Percentiles rank a stretch among this genome's conserved stretches.
phyloP scores from a whole-genome alignment of 306 rosid species.

The Hippophae gyantsensis region DNA sequence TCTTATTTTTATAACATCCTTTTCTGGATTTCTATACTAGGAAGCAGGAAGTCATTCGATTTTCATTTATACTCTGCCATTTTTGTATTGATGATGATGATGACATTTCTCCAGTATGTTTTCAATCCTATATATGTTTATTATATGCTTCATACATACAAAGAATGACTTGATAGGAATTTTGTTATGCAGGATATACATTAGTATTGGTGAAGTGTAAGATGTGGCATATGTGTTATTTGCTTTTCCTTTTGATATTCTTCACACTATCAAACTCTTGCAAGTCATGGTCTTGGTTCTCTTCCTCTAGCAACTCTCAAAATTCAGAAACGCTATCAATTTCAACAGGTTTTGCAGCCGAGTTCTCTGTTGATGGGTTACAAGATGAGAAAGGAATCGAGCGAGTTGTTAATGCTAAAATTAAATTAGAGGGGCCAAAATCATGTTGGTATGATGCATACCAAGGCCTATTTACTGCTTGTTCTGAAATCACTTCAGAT shows the following conservation, averaged over 20 bases:
- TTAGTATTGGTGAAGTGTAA: not conserved
- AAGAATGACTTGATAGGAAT: too few relatives aligned
- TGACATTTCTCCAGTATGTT: too few relatives aligned
- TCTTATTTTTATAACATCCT: too few relatives aligned
- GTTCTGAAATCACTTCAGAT: conserved; percentile 8
- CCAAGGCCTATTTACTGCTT: conserved; percentile 3
- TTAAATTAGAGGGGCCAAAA: conserved; percentile 2
- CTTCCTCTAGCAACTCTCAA: not conserved
- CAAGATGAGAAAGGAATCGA: conserved; percentile 6
- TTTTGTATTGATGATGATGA: too few relatives aligned
- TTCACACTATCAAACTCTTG: conserved; percentile 4
- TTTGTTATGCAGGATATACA: too few relatives aligned
- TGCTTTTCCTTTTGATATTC: conserved; percentile 1
- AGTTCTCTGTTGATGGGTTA: conserved; percentile 10
- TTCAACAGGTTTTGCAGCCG: not conserved
- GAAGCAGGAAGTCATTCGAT: too few relatives aligned
- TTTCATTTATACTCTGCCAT: too few relatives aligned
- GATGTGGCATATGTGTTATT: not conserved
- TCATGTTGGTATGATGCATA: conserved; percentile 19
- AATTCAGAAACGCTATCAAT: not conserved
- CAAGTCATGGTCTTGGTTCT: conserved; percentile 10
- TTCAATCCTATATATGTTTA: too few relatives aligned
- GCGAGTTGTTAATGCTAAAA: conserved; percentile 5
- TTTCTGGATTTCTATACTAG: too few relatives aligned
- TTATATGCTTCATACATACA: too few relatives aligned